Evolutionary conservation across 306 rosid species (phyloP).

Genomic region (Biancaea sappan): DNA sequence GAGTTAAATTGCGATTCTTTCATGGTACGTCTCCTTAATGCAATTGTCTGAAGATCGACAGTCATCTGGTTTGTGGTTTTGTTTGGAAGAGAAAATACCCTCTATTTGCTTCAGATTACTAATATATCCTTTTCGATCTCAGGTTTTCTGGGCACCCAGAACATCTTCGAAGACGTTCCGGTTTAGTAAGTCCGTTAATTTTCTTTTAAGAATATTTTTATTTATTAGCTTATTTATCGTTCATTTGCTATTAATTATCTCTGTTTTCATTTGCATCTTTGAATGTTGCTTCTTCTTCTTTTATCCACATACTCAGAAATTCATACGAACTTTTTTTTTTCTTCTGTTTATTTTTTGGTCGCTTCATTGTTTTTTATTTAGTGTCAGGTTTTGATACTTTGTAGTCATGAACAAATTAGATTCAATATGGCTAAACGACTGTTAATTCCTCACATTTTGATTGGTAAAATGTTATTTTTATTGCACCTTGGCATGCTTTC

Average conservation of each 20-base stretch:
- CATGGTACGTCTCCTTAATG: neutral
- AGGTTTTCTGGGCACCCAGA: neutral
- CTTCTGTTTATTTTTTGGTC: neutral
- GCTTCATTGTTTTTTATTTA: neutral
- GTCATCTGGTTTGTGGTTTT: slow-evolving; percentile 8
- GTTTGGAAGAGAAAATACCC: neutral
- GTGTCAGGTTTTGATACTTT: slow-evolving; percentile 9
- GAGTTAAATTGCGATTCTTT: neutral
- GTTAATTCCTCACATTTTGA: slow-evolving; percentile 6
- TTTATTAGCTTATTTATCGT: neutral
- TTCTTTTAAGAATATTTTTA: neutral
- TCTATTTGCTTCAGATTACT: slow-evolving; percentile 6
- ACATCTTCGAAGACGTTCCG: neutral
- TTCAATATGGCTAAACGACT: neutral
- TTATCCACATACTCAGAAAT: neutral
- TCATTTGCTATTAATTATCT: neutral
- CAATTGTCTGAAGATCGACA: neutral
- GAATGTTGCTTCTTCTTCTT: neutral
- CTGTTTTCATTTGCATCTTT: neutral
- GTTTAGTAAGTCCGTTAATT: neutral
- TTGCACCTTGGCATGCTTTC: slow-evolving; percentile 12
- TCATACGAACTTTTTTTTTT: no score
- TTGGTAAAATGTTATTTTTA: neutral
- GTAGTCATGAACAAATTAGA: neutral
- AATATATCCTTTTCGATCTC: slow-evolving; percentile 6